Evolutionary conservation across 495 filamentous ascomycete genomes (phyloP), one percentile per base, ranked within the genome.

Genomic region (Tuber umbilicatum): DNA sequence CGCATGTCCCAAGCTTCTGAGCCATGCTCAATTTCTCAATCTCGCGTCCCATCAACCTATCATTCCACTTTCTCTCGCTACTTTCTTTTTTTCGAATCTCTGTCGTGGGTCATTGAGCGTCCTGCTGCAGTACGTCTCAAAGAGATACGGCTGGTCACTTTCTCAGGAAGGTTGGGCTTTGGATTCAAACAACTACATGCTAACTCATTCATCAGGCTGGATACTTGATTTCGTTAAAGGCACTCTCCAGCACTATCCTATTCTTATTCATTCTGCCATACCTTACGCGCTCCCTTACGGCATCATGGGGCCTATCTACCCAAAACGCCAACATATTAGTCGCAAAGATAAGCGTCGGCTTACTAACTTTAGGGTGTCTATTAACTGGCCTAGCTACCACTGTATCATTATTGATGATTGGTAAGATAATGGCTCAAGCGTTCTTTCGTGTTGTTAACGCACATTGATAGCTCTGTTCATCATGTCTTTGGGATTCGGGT

Each of bases 161-260:
- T 39, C 73, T 35, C 72, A 41, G 38, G 23, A 38, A 75, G 7
- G 31, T 38, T 73, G 42, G 43, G 35, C 50, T 27, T 42, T 35
- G 39, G 23, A 39, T 35, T 38, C 27, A 35, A 17, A 31, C 37
- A 38, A 23, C 17, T 69, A 14, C 39, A 39, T 37, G 27, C 27
- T 68, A 69, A 37, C 37, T n/a, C 7, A 27, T 47, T 72, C 35
- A 27, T 21, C 19, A 72, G 40, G 69, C 72, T 21, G 72, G 69
- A 72, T 38, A n/a, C 35, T 72, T 73, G 68, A 69, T 73, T 17
- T 74, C 72, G 21, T 71, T 74, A 23, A 74, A 74, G 38, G 31
- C 31, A 19, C 68, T 75, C 37, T 38, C 2, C 47, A 40, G 45
- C 55, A 31, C 69, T 43, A 40, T 70, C 27, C 35, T 70, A 23